Evolutionary conservation across 768 basidiomycete species (phyloP).

Genomic region (Auricularia heimuer): DNA sequence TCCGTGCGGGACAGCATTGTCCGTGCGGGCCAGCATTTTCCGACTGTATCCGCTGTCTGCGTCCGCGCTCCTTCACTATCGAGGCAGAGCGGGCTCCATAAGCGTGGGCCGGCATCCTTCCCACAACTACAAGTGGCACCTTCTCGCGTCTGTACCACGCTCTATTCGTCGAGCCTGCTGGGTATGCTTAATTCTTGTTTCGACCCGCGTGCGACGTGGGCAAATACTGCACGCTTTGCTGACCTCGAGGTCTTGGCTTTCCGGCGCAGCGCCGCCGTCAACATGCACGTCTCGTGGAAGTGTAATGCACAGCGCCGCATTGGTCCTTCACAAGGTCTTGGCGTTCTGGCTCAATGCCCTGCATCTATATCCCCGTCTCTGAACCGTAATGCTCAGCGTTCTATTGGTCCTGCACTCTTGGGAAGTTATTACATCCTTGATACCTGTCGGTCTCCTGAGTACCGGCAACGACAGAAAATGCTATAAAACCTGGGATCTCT

Average conservation of each 20-base stretch:
- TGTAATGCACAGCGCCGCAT: no score
- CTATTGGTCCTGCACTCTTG: not conserved
- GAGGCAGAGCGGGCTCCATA: not conserved
- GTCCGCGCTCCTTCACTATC: not conserved
- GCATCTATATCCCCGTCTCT: not conserved
- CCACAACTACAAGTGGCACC: no score
- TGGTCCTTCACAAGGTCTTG: not conserved
- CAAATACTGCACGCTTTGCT: not conserved
- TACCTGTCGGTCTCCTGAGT: not conserved
- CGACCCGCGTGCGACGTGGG: not conserved
- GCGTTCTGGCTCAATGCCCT: not conserved
- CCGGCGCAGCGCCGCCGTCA: no score
- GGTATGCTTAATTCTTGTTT: not conserved
- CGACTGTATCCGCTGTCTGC: not conserved
- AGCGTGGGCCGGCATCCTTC: not conserved
- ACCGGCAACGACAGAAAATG: not conserved
- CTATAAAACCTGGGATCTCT: not conserved
- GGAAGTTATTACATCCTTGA: not conserved
- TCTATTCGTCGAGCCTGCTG: not conserved
- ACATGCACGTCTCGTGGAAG: no score
- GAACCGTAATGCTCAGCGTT: not conserved
- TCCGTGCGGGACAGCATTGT: not conserved
- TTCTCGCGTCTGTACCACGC: not conserved
- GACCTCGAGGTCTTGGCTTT: no score
- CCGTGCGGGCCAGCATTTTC: no score